Base-by-base conservation (phyloP, 2,329 filamentous ascomycete species). In the Phaeosphaeria sp. region DNA sequence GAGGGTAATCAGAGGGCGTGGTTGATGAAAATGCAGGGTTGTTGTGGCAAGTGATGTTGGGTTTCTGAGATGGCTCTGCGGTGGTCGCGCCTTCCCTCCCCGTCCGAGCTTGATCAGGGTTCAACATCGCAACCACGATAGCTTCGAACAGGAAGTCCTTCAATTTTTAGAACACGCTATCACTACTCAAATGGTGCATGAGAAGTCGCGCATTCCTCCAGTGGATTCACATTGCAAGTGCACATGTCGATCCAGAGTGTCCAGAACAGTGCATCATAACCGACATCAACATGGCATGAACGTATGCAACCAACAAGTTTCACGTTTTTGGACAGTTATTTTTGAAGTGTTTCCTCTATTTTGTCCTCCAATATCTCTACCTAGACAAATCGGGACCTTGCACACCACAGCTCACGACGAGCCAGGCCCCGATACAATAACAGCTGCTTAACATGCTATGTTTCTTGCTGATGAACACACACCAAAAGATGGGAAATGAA, bases 21-120 rank as follows among this genome's bases (percentile, higher is more conserved):
- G 66, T 60, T 62, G 67, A 75, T 74, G 71, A 62, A 52, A 62
- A 66, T 65, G 66, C 72, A 62, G 66, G 72, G 71, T 58, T 68
- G 56, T 52, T 42, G 55, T 56, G 48, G 44, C 59, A 54, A 46
- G 20, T 55, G 56, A 63, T 60, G 49, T 58, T 59, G 60, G n/a
- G n/a, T n/a, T 56, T 54, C 58, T 53, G 51, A 41, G 43, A n/a
- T 47, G 30, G 30, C 30, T n/a, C n/a, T 36, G 43, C 43, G 21
- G 46, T 50, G 58, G 58, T 56, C 60, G 58, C 57, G 49, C 55
- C 48, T 54, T 49, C 41, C 52, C 50, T 54, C 50, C 27, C 41
- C 47, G 48, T 54, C 54, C 41, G 41, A 52, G 50, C 50, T 33
- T 41, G 23, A 39, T 50, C 47, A 50, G 47, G 51, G 55, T 17